Percentiles rank a stretch among this genome's conserved stretches.
Conservation (phyloP, 805 yeast species). For the Starmerella apis region DNA sequence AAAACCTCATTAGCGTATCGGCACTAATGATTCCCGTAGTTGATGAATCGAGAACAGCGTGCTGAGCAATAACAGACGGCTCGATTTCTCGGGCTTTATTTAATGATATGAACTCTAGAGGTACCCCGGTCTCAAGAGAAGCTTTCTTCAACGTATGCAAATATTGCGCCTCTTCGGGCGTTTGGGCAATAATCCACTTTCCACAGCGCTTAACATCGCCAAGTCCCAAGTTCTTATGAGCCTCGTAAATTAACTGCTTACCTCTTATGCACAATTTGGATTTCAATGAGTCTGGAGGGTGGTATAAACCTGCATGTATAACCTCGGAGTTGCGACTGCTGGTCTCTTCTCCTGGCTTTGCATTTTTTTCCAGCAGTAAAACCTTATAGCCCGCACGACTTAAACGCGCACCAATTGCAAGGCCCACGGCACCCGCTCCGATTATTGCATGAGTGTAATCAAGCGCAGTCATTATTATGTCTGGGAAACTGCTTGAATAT, state of each 20-base stretch:
- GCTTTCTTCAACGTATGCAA: constrained; percentile 44
- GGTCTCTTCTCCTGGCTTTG: constrained; percentile 62
- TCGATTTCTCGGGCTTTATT: constrained; percentile 41
- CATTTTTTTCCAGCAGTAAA: constrained; percentile 58
- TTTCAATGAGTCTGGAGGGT: constrained; percentile 58
- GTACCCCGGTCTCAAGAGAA: constrained; percentile 45
- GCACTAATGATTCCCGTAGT: constrained; percentile 78
- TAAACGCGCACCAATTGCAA: constrained; percentile 68
- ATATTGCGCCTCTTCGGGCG: constrained; percentile 49
- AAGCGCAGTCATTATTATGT: background rate
- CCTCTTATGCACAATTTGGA: constrained; percentile 66
- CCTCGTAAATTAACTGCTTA: constrained; percentile 51
- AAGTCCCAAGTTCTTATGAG: constrained; percentile 40
- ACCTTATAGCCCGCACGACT: constrained; percentile 42
- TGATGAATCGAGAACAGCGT: constrained; percentile 60
- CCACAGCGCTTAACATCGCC: constrained; percentile 50
- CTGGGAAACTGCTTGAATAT: background rate
- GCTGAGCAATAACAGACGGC: constrained; percentile 55
- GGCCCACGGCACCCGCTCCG: constrained; percentile 81
- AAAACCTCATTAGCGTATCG: constrained; percentile 59
- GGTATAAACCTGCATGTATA: constrained; percentile 82
- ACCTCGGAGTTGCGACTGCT: constrained; percentile 89
- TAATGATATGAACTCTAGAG: constrained; percentile 46
- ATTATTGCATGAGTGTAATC: constrained; percentile 48
- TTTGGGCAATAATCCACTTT: constrained; percentile 79